Base-by-base conservation (phyloP, 164 flowering plant genomes). In the Macadamia integrifolia region DNA sequence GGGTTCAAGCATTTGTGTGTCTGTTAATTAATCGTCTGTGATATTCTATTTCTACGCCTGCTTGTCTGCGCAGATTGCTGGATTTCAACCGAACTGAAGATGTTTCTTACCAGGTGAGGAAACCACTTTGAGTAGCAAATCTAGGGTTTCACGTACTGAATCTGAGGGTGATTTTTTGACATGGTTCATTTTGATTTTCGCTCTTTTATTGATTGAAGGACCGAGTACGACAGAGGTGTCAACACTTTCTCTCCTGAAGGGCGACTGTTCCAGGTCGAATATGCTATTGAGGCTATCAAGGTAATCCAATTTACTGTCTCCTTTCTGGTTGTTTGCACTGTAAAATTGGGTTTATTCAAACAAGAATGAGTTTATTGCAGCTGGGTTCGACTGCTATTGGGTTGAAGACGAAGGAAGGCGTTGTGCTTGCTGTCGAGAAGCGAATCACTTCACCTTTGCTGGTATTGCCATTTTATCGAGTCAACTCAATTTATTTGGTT, bases 221-320 rank as follows among this genome's bases (percentile, higher is more conserved):
- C 97, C 62, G 98, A 93, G 85, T 93, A 93, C 72, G 98, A 93
- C 69, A 87, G 97, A 82, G 98, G 98, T 13, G 98, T 93, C 52
- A 93, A 93, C 77, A 93, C 98, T 43, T 93, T 93, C 82, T 93
- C 98, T 6, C 98, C 98, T 0, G 98, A 93, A 83, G 98, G 98
- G 0, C 68, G 97, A 60, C 77, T 93, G 82, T 91, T 91, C 81
- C 97, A 91, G 77, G 98, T 93, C 50, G 98, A 93, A 74, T 93
- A 93, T 72, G 98, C 98, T 1, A 93, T 93, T 66, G 98, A 93
- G 66, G 98, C 98, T 50, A 93, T 93, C 77, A 93, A 93, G 96
- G 98, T 93, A 70, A 64, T 58, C 52, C 49, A 6, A 29, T 0
- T 60, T 31, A 28, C 3, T 57, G 6, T 69, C 55, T 55, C 14